Percentiles rank a stretch among this genome's conserved stretches.
Evolutionary conservation across 768 basidiomycete genomes (phyloP).

Genomic region (Mycena maculata): DNA sequence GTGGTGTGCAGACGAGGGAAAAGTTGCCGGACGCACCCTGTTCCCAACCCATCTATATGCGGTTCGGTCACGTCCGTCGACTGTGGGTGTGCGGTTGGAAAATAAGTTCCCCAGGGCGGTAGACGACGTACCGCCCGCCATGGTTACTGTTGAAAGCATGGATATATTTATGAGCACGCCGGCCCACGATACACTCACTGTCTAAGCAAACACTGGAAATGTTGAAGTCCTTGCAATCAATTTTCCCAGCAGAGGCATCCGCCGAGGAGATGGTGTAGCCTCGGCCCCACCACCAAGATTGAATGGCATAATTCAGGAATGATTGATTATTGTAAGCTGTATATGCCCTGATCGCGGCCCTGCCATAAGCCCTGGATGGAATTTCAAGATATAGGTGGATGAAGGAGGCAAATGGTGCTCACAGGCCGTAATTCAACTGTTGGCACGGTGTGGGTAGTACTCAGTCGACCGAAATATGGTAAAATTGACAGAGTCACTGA

Average conservation of each 20-base stretch:
- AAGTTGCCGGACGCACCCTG: neutral
- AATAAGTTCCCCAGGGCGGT: neutral
- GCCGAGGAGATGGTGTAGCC: constrained; percentile 9
- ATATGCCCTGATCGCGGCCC: constrained; percentile 21
- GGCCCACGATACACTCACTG: constrained; percentile 8
- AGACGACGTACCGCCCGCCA: neutral
- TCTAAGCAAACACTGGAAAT: constrained; percentile 9
- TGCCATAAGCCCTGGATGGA: constrained; percentile 13
- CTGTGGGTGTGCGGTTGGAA: neutral
- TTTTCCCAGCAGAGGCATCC: neutral
- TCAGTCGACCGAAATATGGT: neutral
- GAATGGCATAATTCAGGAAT: constrained; percentile 15
- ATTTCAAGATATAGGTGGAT: neutral
- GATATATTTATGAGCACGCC: neutral
- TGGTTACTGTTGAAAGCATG: neutral
- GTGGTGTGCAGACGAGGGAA: neutral
- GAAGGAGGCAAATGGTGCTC: neutral
- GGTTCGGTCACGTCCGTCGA: neutral
- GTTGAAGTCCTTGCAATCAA: constrained; percentile 1
- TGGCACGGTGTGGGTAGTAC: neutral
- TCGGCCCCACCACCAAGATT: constrained; percentile 17
- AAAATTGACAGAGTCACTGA: neutral
- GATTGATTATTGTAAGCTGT: constrained; percentile 11
- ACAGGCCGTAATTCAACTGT: neutral
- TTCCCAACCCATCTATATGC: neutral